Evolutionary conservation across 164 flowering plant species (phyloP), one percentile per base, ranked within the genome.

Genomic region (Platanus orientalis): DNA sequence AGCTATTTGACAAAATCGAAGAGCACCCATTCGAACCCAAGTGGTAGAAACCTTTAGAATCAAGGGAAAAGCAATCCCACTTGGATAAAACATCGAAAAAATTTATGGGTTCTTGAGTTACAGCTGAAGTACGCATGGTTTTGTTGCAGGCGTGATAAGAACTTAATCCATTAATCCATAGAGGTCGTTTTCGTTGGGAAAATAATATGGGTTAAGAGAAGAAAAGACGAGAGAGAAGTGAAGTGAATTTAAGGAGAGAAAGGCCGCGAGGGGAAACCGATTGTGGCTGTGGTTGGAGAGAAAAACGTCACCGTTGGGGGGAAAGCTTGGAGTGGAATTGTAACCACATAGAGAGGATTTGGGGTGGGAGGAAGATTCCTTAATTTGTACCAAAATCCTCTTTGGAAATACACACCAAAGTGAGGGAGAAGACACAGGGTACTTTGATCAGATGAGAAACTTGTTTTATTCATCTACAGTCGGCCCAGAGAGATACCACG

Each of bases 101-200:
- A 19, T 60, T 68, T 4, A 49, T 50, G 51, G 90, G 69, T 56
- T 90, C 97, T 72, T 81, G 88, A 58, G 79, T 64, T 19, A 81
- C 76, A 17, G 83, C 57, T n/a, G 90, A 79, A 50, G 79, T 69
- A 65, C 66, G 69, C 88, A 81, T 85, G 21, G 57, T 62, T 66
- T 6, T 48, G 49, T 27, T 53, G 47, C 17, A 49, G 58, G 48
- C 32, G 54, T 48, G 26, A 11, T 28, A 23, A 60, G 21, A 51
- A 25, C 42, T 58, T 32, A 60, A 54, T 32, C 61, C 53, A 60
- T 69, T 60, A 69, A 36, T 51, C 39, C 76, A 73, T 66, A 26
- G 50, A 29, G 7, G 69, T 75, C 66, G 24, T 53, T 64, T 40
- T 66, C 60, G 60, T 28, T 52, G 28, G 42, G 58, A 13, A 57